Base-by-base conservation (phyloP, 164 flowering plant genomes). In the Echeveria elegans region DNA sequence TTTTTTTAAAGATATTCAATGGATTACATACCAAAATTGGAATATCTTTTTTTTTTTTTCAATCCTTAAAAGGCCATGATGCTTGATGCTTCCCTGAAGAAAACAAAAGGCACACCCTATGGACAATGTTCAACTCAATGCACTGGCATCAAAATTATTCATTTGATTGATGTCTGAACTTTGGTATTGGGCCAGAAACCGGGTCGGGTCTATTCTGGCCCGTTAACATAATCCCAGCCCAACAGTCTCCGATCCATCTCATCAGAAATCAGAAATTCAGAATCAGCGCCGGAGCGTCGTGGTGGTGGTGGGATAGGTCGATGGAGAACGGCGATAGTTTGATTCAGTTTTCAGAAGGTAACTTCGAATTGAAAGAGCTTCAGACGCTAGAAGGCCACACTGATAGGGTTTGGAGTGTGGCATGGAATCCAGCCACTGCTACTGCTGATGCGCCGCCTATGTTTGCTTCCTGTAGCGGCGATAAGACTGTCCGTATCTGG, bases 391-490 rank as follows among this genome's bases (percentile, higher is more conserved):
- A 86, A 72, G 96, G 97, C 26, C 98, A 92, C 80, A 73, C 81
- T 59, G 97, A 93, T 75, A 81, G 88, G 75, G 97, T 90, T 32
- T 93, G 98, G 98, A 76, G 92, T 63, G 75, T 93, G 28, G 90
- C 97, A 0, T 91, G 97, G 98, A 91, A 85, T 63, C 97, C 97
- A 6, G 75, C 78, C n/a, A 73, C 88, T 64, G 90, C 83, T 5
- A 38, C 59, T 59, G 71, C 85, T 6, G 8, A 11, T 12, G 66
- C 78, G 23, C 87, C 96, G 14, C 72, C 83, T n/a, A 68, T 82
- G 41, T 69, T 93, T 14, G 97, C 96, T 14, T 93, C 98, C 34
- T 93, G 96, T 70, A 93, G 98, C 70, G 99, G 97, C 43, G 97
- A 94, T 52, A 88, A 87, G 73, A 91, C 96, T 53, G 92, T 94